These are phyloP conservation scores for Clavariopsis aquatica DNA, from an alignment of 495 filamentous ascomycete species.

Conservation along the genomic window DNA sequence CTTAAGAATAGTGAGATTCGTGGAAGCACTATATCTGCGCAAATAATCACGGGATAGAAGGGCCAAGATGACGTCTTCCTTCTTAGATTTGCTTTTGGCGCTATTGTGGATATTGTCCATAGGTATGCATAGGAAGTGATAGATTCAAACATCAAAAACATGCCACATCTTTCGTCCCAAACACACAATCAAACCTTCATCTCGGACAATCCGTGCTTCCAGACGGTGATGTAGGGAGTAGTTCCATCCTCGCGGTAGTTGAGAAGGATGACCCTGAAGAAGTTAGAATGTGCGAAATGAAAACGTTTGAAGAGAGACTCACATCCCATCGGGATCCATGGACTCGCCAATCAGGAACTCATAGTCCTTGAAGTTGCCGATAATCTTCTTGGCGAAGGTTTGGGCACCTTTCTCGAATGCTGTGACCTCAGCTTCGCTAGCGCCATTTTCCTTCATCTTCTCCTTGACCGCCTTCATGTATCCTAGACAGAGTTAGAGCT, in stretches of 20 bases:
- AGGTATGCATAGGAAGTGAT: slow-evolving; percentile 29
- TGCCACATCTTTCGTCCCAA: not conserved
- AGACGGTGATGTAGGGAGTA: slow-evolving; percentile 85
- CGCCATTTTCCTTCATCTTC: slow-evolving; percentile 62
- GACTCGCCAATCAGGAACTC: slow-evolving; percentile 90
- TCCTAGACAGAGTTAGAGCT: slow-evolving; percentile 47
- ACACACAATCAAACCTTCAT: slow-evolving; percentile 79
- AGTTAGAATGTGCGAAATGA: slow-evolving; percentile 16
- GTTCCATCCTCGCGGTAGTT: slow-evolving; percentile 96
- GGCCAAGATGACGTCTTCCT: not conserved
- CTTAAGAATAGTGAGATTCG: too few species aligned
- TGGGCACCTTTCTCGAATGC: slow-evolving; percentile 74
- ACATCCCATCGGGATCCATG: slow-evolving; percentile 93
- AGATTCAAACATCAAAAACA: slow-evolving; percentile 9
- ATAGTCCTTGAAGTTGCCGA: slow-evolving; percentile 86
- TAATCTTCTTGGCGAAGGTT: slow-evolving; percentile 72
- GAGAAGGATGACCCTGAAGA: slow-evolving; percentile 78
- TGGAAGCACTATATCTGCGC: too few species aligned
- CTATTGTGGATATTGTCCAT: slow-evolving; percentile 33
- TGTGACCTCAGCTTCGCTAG: slow-evolving; percentile 63
- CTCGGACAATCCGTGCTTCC: slow-evolving; percentile 91
- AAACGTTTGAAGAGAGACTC: slow-evolving; percentile 38
- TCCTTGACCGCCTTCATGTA: slow-evolving; percentile 89
- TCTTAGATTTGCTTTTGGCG: slow-evolving; percentile 15
- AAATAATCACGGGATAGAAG: not conserved